Percentiles rank a stretch among this genome's conserved stretches.
phyloP scores from a whole-genome alignment of 257 asterid species.

The Thymus mandschuricus region DNA sequence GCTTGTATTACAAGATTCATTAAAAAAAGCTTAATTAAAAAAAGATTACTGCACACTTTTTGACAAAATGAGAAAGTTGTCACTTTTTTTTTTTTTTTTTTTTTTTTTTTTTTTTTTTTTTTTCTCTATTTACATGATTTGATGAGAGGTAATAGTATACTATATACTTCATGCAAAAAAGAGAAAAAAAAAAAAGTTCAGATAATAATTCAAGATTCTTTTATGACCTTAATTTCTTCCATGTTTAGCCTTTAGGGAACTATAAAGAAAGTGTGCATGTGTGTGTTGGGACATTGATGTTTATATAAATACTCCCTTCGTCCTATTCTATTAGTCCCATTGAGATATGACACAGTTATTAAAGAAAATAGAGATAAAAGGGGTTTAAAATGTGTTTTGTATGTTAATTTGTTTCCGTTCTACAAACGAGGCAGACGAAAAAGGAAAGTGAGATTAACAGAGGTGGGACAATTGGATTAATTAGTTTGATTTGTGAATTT shows the following conservation, averaged over 20 bases:
- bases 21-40: constrained; percentile 15
- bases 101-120: constrained; percentile 29
- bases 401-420: no score
- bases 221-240: constrained; percentile 24
- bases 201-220: constrained; percentile 20
- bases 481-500: no score
- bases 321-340: neutral
- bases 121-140: constrained; percentile 17
- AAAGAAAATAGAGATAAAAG: no score
- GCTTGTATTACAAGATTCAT: constrained; percentile 32
- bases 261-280: neutral
- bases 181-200: constrained; percentile 9
- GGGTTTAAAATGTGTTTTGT: no score
- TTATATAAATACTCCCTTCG: no score
- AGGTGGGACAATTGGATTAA: no score
- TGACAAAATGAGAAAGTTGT: constrained; percentile 45
- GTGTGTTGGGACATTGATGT: neutral
- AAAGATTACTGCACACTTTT: constrained; percentile 39
- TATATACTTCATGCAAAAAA: neutral
- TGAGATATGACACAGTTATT: no score
- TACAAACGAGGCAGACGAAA: no score
- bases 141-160: neutral
- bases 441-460: no score
- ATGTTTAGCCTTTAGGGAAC: constrained; percentile 22
- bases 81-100: constrained; percentile 18